phyloP scores from a whole-genome alignment of 495 filamentous ascomycete genomes.

The Daldinia loculata region DNA sequence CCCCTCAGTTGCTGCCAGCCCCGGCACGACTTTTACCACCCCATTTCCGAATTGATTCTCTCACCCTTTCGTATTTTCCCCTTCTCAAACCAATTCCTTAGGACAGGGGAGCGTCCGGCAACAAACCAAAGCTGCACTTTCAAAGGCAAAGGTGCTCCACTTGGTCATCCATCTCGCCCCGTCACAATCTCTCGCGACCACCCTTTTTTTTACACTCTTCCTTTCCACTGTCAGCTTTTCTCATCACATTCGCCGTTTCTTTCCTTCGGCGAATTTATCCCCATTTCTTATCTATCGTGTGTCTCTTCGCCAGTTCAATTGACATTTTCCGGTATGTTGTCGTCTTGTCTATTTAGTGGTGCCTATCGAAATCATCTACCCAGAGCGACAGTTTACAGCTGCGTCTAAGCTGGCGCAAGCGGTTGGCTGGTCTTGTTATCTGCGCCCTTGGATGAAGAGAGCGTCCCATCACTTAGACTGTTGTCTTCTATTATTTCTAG shows the following conservation, averaged over 20 bases:
- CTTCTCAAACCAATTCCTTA: constrained; percentile 30
- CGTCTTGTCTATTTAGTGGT: constrained; percentile 15
- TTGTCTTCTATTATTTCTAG: not conserved
- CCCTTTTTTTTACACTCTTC: constrained; percentile 46
- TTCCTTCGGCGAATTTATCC: constrained; percentile 44
- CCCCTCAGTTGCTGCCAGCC: constrained; percentile 34
- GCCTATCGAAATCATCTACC: not conserved
- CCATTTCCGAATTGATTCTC: constrained; percentile 45
- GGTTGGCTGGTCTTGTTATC: constrained; percentile 6
- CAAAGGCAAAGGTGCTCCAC: constrained; percentile 39
- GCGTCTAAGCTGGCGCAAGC: constrained; percentile 19
- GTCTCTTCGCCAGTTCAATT: constrained; percentile 33
- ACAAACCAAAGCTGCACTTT: constrained; percentile 35
- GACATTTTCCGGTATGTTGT: constrained; percentile 40
- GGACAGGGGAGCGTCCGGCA: constrained; percentile 33
- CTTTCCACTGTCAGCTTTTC: constrained; percentile 42
- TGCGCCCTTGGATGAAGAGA: constrained; percentile 2
- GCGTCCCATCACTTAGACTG: not conserved
- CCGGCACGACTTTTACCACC: constrained; percentile 26
- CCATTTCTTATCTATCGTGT: constrained; percentile 35
- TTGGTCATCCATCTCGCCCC: constrained; percentile 41
- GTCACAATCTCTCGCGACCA: constrained; percentile 44
- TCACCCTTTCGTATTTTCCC: constrained; percentile 41
- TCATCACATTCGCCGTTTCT: constrained; percentile 40
- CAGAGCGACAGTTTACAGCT: not conserved